Conservation (phyloP, 2,329 filamentous ascomycete species). For the Coleophoma eucalyptorum region DNA sequence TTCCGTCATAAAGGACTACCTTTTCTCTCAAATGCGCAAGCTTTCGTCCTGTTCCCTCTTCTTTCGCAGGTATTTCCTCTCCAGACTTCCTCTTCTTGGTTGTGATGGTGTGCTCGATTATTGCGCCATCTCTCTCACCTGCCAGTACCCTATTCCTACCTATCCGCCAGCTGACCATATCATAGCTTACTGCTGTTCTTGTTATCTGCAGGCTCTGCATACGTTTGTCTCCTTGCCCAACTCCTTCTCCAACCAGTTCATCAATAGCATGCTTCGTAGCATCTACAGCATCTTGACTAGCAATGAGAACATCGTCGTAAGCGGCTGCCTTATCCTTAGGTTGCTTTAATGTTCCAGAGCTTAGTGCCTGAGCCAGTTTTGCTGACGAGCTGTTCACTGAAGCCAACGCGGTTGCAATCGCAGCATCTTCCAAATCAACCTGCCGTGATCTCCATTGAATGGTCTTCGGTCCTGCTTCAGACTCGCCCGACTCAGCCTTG, state of each 20-base stretch:
- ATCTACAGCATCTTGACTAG: conserved; percentile 91
- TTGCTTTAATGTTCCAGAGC: conserved; percentile 37
- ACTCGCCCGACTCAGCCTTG: conserved; percentile 44
- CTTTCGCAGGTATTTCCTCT: conserved; percentile 42
- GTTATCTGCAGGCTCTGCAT: conserved; percentile 94
- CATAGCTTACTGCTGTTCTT: conserved; percentile 89
- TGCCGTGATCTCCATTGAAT: conserved; percentile 83
- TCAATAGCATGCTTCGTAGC: conserved; percentile 92
- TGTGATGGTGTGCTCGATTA: conserved; percentile 43
- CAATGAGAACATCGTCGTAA: conserved; percentile 86
- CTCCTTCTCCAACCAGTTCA: conserved; percentile 78
- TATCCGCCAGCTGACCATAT: conserved; percentile 90
- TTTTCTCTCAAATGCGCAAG: conserved; percentile 80
- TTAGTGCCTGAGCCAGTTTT: conserved; percentile 43
- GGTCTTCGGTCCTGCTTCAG: conserved; percentile 62
- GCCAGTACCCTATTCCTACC: conserved; percentile 88
- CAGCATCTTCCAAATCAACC: conserved; percentile 87
- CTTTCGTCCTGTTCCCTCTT: conserved; percentile 70
- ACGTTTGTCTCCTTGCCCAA: conserved; percentile 76
- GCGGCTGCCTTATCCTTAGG: conserved; percentile 73
- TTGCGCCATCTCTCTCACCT: conserved; percentile 74
- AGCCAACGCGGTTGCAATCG: conserved; percentile 81
- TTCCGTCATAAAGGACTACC: conserved; percentile 86
- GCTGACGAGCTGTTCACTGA: conserved; percentile 56
- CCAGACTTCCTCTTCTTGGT: conserved; percentile 50